These are phyloP conservation scores for Reutealis trisperma DNA, from an alignment of 345 rosid species.

Conservation along the genomic window DNA sequence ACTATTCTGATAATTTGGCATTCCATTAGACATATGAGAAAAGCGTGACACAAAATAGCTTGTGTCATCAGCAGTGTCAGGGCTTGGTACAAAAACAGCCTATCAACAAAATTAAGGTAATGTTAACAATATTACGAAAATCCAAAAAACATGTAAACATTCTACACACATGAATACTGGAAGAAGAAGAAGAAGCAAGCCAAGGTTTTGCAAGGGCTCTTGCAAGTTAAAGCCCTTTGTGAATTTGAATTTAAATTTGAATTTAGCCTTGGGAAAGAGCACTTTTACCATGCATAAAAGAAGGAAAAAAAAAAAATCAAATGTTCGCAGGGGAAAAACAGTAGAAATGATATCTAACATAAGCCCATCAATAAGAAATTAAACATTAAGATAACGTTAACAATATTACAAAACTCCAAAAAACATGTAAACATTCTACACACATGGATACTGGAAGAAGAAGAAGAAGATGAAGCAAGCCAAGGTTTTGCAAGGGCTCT, in stretches of 20 bases:
- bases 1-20: conserved; percentile 42
- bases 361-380: background rate
- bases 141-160: background rate
- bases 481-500: background rate
- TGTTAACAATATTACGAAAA: background rate
- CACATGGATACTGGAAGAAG: background rate
- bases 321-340: background rate
- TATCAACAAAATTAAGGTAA: conserved; percentile 19
- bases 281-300: background rate
- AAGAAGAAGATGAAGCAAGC: background rate
- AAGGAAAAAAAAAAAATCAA: background rate
- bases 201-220: background rate
- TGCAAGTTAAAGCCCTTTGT: background rate
- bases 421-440: background rate
- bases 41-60: conserved; percentile 75
- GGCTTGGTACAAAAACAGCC: conserved; percentile 80
- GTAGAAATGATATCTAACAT: background rate
- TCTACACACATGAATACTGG: background rate
- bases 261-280: background rate
- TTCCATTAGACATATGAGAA: conserved; percentile 36
- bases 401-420: background rate
- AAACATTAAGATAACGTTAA: background rate
- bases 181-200: background rate
- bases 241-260: no score
- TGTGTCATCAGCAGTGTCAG: conserved; percentile 68